Base-by-base conservation (phyloP, 768 basidiomycete species). In the Tulasnella sp. region DNA sequence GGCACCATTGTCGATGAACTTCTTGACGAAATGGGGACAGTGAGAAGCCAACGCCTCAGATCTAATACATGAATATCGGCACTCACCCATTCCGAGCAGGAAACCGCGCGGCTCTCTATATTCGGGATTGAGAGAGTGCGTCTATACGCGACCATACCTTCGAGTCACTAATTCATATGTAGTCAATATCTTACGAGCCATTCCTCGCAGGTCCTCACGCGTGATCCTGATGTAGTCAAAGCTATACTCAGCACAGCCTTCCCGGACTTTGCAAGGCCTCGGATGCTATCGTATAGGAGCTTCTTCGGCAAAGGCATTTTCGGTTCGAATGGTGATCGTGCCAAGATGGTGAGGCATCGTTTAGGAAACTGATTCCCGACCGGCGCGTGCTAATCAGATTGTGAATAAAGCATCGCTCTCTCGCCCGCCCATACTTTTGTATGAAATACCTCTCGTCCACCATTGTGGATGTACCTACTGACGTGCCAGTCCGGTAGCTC, bases 221-320 rank as follows among this genome's bases (percentile, higher is more conserved):
- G 62, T 2, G 60, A 62, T 53, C 62, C 31, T 30, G 31, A 52
- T 9, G 50, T 60, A 12, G 43, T 61, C 50, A 60, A 62, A 25
- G 25, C 29, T 24, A 30, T 62, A 4, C 49, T 62, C 19, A 57
- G 62, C 59, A 62, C 62, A 3, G 62, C 50, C 2, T 57, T 62
- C 46, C 27, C n/a, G 22, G 27, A 62, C 38, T 61, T 62, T 43
- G 43, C 21, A 15, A 60, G 58, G 59, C 63, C 60, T 19, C 66
- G 65, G 53, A 63, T 64, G 41, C 61, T 68, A 31, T 50, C 66
- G 3, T 64, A 66, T 1, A 50, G 65, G 21, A 66, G 59, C 24
- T 66, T 70, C 49, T 61, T 70, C 8, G 70, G 70, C 2, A 66
- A 67, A 53, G 70, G 70, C 5, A 70, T 72, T 11, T 72, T 72